Conservation (phyloP, 2,329 filamentous ascomycete species). For the Aureobasidium sp. region DNA sequence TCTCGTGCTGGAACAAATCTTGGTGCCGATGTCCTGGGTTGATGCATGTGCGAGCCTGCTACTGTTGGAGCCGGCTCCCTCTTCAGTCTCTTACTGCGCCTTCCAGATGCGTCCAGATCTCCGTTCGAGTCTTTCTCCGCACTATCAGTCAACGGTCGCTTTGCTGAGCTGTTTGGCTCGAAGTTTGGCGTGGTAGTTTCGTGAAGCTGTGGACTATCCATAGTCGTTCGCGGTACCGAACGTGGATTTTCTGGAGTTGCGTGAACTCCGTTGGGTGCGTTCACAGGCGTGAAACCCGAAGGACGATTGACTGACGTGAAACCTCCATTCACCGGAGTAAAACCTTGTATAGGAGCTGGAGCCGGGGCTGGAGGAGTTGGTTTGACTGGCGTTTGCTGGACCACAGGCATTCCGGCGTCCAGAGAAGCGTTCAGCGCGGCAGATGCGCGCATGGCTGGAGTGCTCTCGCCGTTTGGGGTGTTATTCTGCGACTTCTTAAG, state of each 20-base stretch:
- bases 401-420: constrained; percentile 20
- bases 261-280: constrained; percentile 43
- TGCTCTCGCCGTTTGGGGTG: constrained; percentile 47
- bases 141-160: constrained; percentile 56
- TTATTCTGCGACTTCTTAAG: constrained; percentile 47
- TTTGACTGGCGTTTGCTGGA: constrained; percentile 27
- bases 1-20: constrained; percentile 49
- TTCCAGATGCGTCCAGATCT: constrained; percentile 38
- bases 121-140: constrained; percentile 53
- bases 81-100: constrained; percentile 87
- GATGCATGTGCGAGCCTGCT: constrained; percentile 92
- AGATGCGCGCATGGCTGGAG: constrained; percentile 54
- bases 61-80: constrained; percentile 72
- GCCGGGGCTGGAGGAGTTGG: neutral
- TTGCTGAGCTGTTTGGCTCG: constrained; percentile 44
- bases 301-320: constrained; percentile 58
- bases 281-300: constrained; percentile 51
- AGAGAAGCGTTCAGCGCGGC: constrained; percentile 46
- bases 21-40: constrained; percentile 74
- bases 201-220: constrained; percentile 53
- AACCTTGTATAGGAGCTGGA: constrained; percentile 46
- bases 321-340: constrained; percentile 63
- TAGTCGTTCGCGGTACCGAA: constrained; percentile 51
- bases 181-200: constrained; percentile 58
- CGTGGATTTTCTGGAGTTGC: constrained; percentile 45